Conservation (phyloP, 345 rosid genomes). For the Citrus cavaleriei region DNA sequence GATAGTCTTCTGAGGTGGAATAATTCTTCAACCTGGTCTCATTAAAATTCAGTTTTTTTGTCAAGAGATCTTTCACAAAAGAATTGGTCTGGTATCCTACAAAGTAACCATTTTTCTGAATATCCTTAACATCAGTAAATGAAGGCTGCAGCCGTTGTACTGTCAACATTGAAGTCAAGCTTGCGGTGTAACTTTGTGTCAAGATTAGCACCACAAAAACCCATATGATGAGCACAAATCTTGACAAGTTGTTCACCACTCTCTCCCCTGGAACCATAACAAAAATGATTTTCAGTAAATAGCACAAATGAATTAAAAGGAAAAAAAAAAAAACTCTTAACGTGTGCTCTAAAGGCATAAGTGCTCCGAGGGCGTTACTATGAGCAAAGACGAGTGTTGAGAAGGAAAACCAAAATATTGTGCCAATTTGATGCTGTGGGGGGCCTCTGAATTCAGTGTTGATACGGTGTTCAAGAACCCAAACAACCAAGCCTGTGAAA, state of each 20-base stretch:
- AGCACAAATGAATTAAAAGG: not conserved
- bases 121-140: not conserved
- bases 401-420: constrained; percentile 41
- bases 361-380: constrained; percentile 17
- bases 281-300: not conserved
- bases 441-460: constrained; percentile 44
- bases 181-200: constrained; percentile 51
- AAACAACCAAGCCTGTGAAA: constrained; percentile 38
- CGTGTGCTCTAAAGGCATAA: not conserved
- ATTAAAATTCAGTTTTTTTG: constrained; percentile 6
- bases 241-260: constrained; percentile 36
- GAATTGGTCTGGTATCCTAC: constrained; percentile 38
- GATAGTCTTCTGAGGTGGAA: constrained; percentile 14
- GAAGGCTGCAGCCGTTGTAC: constrained; percentile 34
- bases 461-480: constrained; percentile 46
- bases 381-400: constrained; percentile 53
- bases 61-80: constrained; percentile 7
- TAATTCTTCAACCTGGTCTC: constrained; percentile 8
- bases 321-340: not conserved
- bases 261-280: constrained; percentile 35
- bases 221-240: constrained; percentile 53
- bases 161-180: constrained; percentile 43
- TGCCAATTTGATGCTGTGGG: constrained; percentile 32
- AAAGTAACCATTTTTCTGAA: constrained; percentile 4
- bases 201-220: constrained; percentile 43